Evolutionary conservation across 2,329 filamentous ascomycete genomes (phyloP), one percentile per base, ranked within the genome.

Genomic region (Dactylellina cionopaga): DNA sequence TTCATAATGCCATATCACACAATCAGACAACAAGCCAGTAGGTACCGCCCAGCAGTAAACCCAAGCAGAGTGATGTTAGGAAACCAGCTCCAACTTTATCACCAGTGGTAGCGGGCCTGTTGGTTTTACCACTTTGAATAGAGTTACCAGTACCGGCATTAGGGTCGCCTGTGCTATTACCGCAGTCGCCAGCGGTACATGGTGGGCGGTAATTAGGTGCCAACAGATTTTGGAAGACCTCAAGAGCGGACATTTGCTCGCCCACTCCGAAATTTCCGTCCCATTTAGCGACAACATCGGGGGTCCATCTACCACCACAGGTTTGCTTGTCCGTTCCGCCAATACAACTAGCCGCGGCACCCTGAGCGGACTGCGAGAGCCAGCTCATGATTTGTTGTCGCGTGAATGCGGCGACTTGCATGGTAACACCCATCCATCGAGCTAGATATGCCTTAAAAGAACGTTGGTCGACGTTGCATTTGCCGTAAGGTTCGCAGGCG

Each of bases 361-460:
- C 88, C 60, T 82, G 68, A 4, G 89, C 82, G 0, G 88, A 89
- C 0, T 81, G 83, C 62, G 82, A 81, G 5, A 92, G 82, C 29
- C 86, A 83, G 0, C 87, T 84, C 64, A 85, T 80, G 75, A 92
- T 87, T 13, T 78, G 81, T 0, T 83, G 80, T 39, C 80, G 80
- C 0, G 85, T 87, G 46, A 83, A 84, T 0, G 90, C 89, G 0
- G 87, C 88, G n/a, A 91, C 64, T 75, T 89, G 83, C 1, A 86
- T 84, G 0, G 85, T 83, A 19, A 85, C 83, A 2, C 86, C 83
- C 75, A 92, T 82, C 87, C 88, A 90, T 39, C 88, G 85, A 75
- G 87, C 84, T 15, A 91, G 82, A 66, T 89, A 88, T 37, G 89
- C 89, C 80, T 91, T 91, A 85, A 90, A 92, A 1, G 87, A 86